phyloP scores from a whole-genome alignment of 2,329 filamentous ascomycete genomes.

The Pseudopyricularia cyperi region DNA sequence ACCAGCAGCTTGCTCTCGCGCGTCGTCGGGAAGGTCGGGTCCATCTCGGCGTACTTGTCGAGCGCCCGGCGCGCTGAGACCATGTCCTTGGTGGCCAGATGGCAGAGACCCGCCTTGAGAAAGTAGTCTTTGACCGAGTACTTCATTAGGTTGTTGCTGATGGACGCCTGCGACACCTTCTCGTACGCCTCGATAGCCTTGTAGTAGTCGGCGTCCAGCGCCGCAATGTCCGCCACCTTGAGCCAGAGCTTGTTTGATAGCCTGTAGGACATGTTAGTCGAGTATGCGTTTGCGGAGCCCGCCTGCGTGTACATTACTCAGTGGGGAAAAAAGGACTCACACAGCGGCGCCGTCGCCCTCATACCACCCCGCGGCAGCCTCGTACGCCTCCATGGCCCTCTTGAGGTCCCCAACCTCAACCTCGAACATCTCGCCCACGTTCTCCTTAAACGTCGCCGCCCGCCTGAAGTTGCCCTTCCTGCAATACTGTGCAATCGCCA shows the following conservation, averaged over 20 bases:
- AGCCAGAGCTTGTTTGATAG: slow-evolving; percentile 89
- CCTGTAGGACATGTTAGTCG: slow-evolving; percentile 25
- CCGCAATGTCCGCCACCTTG: slow-evolving; percentile 81
- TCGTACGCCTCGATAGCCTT: slow-evolving; percentile 75
- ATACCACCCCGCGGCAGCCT: slow-evolving; percentile 79
- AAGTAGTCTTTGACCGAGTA: slow-evolving; percentile 95
- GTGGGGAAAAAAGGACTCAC: too few species aligned
- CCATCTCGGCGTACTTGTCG: slow-evolving; percentile 68
- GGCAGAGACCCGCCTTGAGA: slow-evolving; percentile 85
- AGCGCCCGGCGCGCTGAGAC: slow-evolving; percentile 70
- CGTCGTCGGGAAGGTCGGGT: slow-evolving; percentile 62
- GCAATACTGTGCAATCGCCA: slow-evolving; percentile 77
- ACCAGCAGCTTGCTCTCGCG: slow-evolving; percentile 71
- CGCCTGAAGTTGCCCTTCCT: slow-evolving; percentile 81
- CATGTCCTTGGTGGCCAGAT: slow-evolving; percentile 60
- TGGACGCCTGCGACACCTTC: slow-evolving; percentile 62
- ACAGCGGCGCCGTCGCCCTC: slow-evolving; percentile 75
- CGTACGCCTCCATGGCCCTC: slow-evolving; percentile 70
- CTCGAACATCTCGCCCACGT: slow-evolving; percentile 77
- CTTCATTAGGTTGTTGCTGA: slow-evolving; percentile 85
- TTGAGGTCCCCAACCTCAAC: slow-evolving; percentile 65
- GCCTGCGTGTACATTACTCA: background rate
- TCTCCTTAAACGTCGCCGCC: slow-evolving; percentile 83
- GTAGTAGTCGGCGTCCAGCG: slow-evolving; percentile 71
- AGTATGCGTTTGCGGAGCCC: background rate